These are phyloP conservation scores for Metarhizium anisopliae DNA, from an alignment of 2,329 filamentous ascomycete species.

Conservation along the genomic window DNA sequence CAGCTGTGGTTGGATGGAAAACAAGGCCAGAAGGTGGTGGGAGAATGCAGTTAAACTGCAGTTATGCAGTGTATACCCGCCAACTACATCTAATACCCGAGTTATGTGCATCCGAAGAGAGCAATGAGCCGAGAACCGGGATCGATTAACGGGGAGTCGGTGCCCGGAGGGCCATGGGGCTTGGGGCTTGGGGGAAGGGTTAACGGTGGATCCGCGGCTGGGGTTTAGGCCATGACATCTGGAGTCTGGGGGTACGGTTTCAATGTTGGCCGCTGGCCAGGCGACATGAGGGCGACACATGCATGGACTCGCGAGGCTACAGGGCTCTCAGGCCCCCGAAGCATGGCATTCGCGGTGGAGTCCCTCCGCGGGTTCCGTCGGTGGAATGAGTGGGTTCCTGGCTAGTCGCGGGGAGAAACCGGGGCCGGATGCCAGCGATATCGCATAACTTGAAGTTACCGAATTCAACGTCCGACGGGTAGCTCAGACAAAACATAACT, in stretches of 20 bases:
- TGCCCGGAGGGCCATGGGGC: no score
- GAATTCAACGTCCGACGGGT: not conserved
- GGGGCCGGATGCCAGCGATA: slow-evolving; percentile 6
- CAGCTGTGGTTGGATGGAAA: slow-evolving; percentile 2
- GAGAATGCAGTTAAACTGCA: slow-evolving; percentile 1
- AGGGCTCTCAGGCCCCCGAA: not conserved
- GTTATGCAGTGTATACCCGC: not conserved
- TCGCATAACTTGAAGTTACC: slow-evolving; percentile 8
- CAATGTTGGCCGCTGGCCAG: no score
- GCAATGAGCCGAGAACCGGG: slow-evolving; percentile 2
- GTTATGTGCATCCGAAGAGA: not conserved
- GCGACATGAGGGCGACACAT: no score
- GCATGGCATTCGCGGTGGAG: not conserved
- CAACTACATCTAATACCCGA: not conserved
- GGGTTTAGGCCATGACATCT: not conserved
- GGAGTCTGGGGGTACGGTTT: no score
- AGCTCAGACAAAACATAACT: slow-evolving; percentile 10
- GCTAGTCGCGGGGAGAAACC: not conserved
- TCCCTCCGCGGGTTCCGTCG: slow-evolving; percentile 7
- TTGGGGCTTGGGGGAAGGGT: no score
- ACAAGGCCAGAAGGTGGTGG: not conserved
- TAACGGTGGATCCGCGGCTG: not conserved
- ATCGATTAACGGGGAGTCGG: not conserved
- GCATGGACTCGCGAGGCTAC: not conserved
- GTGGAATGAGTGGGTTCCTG: slow-evolving; percentile 2